phyloP scores from a whole-genome alignment of 1,139 yeast genomes.

The Scheffersomyces lignicola region DNA sequence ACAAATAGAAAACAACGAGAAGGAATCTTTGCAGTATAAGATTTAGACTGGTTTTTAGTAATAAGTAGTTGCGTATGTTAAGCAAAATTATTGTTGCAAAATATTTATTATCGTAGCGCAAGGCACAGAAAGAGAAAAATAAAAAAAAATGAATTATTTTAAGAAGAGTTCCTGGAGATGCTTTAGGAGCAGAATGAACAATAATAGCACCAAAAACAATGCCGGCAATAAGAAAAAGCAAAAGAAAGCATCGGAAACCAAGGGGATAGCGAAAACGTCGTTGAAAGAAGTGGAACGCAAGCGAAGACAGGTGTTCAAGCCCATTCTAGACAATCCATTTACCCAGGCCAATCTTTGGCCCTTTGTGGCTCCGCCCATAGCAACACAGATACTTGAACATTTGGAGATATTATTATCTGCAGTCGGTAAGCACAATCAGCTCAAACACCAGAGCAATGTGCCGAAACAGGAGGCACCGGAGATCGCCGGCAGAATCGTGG shows the following conservation, averaged over 20 bases:
- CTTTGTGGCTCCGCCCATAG: conserved; percentile 36
- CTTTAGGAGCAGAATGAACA: not conserved
- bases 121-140: no score
- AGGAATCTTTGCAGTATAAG: no score
- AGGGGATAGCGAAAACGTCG: conserved; percentile 25
- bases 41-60: no score
- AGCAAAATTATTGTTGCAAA: no score
- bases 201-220: conserved; percentile 7
- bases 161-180: no score
- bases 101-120: no score
- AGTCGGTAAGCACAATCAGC: conserved; percentile 33
- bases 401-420: conserved; percentile 38
- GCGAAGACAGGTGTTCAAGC: conserved; percentile 56
- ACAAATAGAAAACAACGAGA: no score
- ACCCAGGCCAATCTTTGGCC: conserved; percentile 57
- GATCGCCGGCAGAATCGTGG: conserved; percentile 24
- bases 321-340: conserved; percentile 60
- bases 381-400: conserved; percentile 39
- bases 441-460: conserved; percentile 13
- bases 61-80: no score
- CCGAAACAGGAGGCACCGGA: conserved; percentile 20
- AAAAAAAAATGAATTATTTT: no score
- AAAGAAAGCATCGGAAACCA: conserved; percentile 9
- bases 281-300: conserved; percentile 44
- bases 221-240: conserved; percentile 6